Base-by-base conservation (phyloP, 495 filamentous ascomycete species). In the Wilcoxina mikolae region DNA sequence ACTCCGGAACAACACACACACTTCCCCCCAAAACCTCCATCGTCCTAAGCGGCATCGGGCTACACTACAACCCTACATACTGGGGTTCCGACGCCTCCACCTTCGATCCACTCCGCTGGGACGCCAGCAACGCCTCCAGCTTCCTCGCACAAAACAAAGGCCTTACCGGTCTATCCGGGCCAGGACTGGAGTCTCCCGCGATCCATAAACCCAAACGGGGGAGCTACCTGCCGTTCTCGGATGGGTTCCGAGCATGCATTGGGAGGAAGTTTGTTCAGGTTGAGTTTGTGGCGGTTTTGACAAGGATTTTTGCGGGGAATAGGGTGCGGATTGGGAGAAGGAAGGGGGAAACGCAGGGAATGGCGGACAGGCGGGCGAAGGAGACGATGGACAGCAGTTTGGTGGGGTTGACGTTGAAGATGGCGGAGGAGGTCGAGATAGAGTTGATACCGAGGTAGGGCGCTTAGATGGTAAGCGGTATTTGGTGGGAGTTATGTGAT, bases 211-310 rank as follows among this genome's bases (percentile, higher is more conserved):
- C 23, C 31, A 15, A 10, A 27, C 26, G 23, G 31, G 47, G 47
- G n/a, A 2, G 22, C 9, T 58, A 88, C 74, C 60, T 87, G 12
- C 81, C 86, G 0, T 90, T 87, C 67, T 80, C 77, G 43, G 83
- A 85, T 24, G 85, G 86, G 1, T 70, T 74, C 28, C 74, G 78
- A 54, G 78, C 80, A 57, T 91, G 82, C 68, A 73, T 79, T 57
- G 85, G 74, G 54, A 74, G 76, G 51, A 76, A 77, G 59, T 85
- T 90, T 58, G 84, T 84, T 12, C 82, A 87, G 68, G 85, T 87
- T 57, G 83, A 91, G 64, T 70, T 84, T 41, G 70, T 78, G 27
- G 82, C 81, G 0, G 82, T 78, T 55, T 71, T 91, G 51, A 75
- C 81, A 0, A 73, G 77, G 7, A 68, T 88, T 5, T 82, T 87